Evolutionary conservation across 1,284 basidiomycete species (phyloP).

Genomic region (Cutaneotrichosporon cutaneum): DNA sequence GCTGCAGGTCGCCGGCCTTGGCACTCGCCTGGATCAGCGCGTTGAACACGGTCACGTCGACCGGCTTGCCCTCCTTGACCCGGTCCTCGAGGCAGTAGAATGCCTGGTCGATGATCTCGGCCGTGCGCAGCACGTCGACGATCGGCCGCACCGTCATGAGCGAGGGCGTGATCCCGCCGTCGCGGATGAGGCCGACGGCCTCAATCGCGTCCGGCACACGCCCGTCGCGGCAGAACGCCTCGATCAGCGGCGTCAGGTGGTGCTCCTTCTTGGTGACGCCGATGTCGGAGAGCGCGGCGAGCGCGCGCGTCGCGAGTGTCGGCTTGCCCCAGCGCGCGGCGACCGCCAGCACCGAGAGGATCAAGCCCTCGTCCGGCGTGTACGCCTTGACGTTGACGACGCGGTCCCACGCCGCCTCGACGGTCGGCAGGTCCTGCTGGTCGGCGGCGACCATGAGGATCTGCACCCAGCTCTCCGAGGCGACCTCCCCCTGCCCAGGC

Average conservation of each 20-base stretch:
- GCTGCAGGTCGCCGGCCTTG: constrained; percentile 66
- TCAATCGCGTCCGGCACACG: constrained; percentile 46
- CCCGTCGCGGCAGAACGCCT: constrained; percentile 47
- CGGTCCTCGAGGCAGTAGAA: constrained; percentile 67
- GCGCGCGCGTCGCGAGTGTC: constrained; percentile 65
- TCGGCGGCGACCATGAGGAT: constrained; percentile 42
- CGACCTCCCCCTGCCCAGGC: constrained; percentile 14
- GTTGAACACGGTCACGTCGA: constrained; percentile 66
- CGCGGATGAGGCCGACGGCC: constrained; percentile 37
- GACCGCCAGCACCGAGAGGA: constrained; percentile 66
- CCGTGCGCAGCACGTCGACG: constrained; percentile 56
- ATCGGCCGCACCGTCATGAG: constrained; percentile 53
- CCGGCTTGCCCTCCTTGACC: constrained; percentile 56
- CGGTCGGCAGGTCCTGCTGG: constrained; percentile 58
- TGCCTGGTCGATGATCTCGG: constrained; percentile 63
- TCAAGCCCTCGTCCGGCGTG: constrained; percentile 70
- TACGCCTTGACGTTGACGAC: constrained; percentile 59
- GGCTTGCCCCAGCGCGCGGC: constrained; percentile 69
- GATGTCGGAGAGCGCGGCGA: constrained; percentile 59
- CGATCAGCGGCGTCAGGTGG: constrained; percentile 49
- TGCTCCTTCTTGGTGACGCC: constrained; percentile 61
- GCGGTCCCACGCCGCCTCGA: constrained; percentile 63
- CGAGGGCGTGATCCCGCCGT: constrained; percentile 34
- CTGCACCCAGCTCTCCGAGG: constrained; percentile 32
- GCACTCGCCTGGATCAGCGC: constrained; percentile 65